Evolutionary conservation across 345 rosid species (phyloP), one percentile per base, ranked within the genome.

Genomic region (Pugionium dolabratum): DNA sequence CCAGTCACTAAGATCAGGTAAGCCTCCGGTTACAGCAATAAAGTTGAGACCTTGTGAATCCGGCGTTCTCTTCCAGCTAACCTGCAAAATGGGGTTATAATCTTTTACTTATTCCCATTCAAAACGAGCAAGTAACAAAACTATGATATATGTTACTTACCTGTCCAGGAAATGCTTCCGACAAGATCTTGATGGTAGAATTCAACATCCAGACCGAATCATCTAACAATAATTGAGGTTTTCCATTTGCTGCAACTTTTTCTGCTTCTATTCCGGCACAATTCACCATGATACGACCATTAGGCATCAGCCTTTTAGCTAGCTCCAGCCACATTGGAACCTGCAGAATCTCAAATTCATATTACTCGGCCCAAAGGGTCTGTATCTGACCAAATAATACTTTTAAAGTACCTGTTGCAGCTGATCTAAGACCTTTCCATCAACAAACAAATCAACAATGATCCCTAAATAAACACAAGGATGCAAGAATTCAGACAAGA

Each of bases 201-300:
- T 89, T 86, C 59, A 75, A 59, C 59, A 54, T 69, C 90, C 91
- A 82, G 0, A 34, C 62, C 7, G 68, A 70, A 70, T 78, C 81
- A 62, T 35, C 59, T 47, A 79, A 65, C 62, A 52, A 36, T 35
- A 62, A 42, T 4, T 5, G 43, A 0, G 50, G 40, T 70, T 65
- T 74, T 11, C 62, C 80, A 55, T 75, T 63, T 29, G 47, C 10
- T 45, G 28, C 4, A 56, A 54, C 78, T 10, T 76, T 25, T 44
- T 66, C 77, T 59, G 50, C 60, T 44, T 76, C 64, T 37, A 81
- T 73, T 44, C 95, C 95, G 29, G 88, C 96, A 72, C 95, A 89
- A 37, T 89, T 89, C 73, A 86, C 93, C 91, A 92, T 89, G 2
- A 89, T 51, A 8, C 93, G 89, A 30, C 95, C 96, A 10, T 79